Conservation (phyloP, 805 yeast genomes). For the Kluyveromyces starmeri region DNA sequence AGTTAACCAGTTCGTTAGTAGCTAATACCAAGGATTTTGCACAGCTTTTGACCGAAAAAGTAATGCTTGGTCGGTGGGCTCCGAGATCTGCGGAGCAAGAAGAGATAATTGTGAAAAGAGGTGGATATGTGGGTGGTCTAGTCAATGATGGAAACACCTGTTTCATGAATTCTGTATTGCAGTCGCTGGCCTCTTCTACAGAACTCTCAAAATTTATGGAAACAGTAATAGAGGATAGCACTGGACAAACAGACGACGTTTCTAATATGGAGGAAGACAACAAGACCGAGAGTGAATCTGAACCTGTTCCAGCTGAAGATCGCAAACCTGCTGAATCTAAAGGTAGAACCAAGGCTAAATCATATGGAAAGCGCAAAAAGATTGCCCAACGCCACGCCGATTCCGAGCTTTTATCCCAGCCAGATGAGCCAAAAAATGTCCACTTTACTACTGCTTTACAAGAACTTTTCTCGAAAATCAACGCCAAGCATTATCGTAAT, state of each 20-base stretch:
- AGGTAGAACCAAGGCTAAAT: slow-evolving; percentile 10
- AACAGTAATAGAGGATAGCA: slow-evolving; percentile 24
- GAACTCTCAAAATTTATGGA: slow-evolving; percentile 50
- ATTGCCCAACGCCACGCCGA: slow-evolving; percentile 8
- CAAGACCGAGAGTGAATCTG: slow-evolving; percentile 10
- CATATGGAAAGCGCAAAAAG: slow-evolving; percentile 17
- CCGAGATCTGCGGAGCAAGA: slow-evolving; percentile 15
- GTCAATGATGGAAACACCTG: slow-evolving; percentile 90
- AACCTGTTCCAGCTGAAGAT: slow-evolving; percentile 18
- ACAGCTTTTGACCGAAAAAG: slow-evolving; percentile 8
- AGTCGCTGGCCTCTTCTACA: slow-evolving; percentile 67
- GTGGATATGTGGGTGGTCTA: slow-evolving; percentile 78
- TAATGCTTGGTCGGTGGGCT: slow-evolving; percentile 17
- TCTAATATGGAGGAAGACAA: slow-evolving; percentile 11
- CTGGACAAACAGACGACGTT: slow-evolving; percentile 7
- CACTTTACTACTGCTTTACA: slow-evolving; percentile 47
- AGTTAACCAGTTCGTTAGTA: slow-evolving; percentile 8
- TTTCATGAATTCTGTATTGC: slow-evolving; percentile 87
- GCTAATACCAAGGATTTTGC: slow-evolving; percentile 7
- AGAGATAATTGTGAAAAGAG: slow-evolving; percentile 39
- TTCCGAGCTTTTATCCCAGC: slow-evolving; percentile 2
- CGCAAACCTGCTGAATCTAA: slow-evolving; percentile 13
- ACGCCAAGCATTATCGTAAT: slow-evolving; percentile 42
- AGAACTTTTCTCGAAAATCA: slow-evolving; percentile 45
- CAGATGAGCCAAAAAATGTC: slow-evolving; percentile 22